phyloP scores from a whole-genome alignment of 139 green algal species.

The Asterochloris sp. region DNA sequence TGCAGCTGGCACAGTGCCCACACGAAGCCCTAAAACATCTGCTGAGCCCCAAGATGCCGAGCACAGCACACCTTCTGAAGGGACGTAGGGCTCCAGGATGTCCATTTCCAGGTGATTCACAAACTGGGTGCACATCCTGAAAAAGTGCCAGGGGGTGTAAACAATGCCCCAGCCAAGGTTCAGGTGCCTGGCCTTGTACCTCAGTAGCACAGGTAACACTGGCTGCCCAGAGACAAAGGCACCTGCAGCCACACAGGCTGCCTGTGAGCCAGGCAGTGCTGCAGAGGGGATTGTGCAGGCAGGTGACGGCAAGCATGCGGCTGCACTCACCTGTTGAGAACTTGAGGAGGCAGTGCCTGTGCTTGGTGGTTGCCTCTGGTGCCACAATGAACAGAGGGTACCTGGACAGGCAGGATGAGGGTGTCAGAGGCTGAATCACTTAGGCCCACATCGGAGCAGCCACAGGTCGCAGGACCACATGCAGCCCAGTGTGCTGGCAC shows the following conservation, averaged over 20 bases:
- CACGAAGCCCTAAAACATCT: neutral
- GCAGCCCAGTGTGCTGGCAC: too few relatives aligned
- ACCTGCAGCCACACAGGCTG: slow-evolving; percentile 1
- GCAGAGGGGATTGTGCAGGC: too few relatives aligned
- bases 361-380: slow-evolving; percentile 52
- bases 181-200: slow-evolving; percentile 31
- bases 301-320: too few relatives aligned
- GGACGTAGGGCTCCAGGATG: slow-evolving; percentile 14
- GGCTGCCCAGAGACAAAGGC: slow-evolving; percentile 39
- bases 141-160: slow-evolving; percentile 33
- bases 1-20: neutral
- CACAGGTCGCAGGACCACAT: too few relatives aligned
- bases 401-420: slow-evolving; percentile 1
- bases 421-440: too few relatives aligned
- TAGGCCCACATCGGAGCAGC: too few relatives aligned
- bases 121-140: slow-evolving; percentile 32
- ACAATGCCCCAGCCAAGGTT: slow-evolving; percentile 44
- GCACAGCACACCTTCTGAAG: neutral
- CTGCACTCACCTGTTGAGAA: slow-evolving; percentile 22
- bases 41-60: neutral
- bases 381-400: slow-evolving; percentile 44
- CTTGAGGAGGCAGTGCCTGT: slow-evolving; percentile 36
- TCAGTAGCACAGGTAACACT: slow-evolving; percentile 43
- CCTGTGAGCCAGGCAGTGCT: too few relatives aligned
- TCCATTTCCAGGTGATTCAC: slow-evolving; percentile 16